These are phyloP conservation scores for Rostrohypoxylon terebratum DNA, from an alignment of 495 filamentous ascomycete species.

Conservation along the genomic window DNA sequence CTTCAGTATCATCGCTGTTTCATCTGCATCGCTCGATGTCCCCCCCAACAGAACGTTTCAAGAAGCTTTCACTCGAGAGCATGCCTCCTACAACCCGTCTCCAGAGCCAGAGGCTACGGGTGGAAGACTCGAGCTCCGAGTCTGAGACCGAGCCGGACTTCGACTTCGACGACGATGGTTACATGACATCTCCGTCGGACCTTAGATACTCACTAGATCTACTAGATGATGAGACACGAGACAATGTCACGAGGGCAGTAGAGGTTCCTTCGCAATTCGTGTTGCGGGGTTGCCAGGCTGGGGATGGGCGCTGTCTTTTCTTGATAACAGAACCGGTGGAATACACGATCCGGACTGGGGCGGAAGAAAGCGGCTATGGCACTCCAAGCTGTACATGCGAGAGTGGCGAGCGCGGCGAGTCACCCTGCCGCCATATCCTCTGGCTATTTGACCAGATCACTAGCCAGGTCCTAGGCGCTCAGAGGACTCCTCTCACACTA, in stretches of 20 bases:
- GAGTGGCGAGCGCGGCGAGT: constrained; percentile 45
- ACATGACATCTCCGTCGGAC: constrained; percentile 52
- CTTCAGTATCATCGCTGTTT: constrained; percentile 35
- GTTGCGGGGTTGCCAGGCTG: constrained; percentile 56
- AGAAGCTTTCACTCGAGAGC: constrained; percentile 56
- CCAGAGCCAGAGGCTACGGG: constrained; percentile 44
- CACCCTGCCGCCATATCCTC: constrained; percentile 61
- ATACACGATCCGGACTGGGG: constrained; percentile 58
- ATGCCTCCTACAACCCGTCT: constrained; percentile 46
- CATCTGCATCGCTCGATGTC: constrained; percentile 44
- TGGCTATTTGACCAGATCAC: constrained; percentile 62
- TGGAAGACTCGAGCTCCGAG: constrained; percentile 45
- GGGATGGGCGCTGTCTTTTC: constrained; percentile 59
- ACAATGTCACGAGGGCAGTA: constrained; percentile 42
- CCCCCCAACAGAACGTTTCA: constrained; percentile 53
- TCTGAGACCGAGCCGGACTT: constrained; percentile 42
- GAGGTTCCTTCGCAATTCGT: constrained; percentile 54
- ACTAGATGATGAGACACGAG: constrained; percentile 44
- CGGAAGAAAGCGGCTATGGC: constrained; percentile 52
- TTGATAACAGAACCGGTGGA: constrained; percentile 61
- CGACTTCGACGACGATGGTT: constrained; percentile 51
- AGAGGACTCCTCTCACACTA: constrained; percentile 51
- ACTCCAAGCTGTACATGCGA: constrained; percentile 57
- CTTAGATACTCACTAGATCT: constrained; percentile 51
- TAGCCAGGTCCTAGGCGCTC: constrained; percentile 54